Percentiles rank a stretch among this genome's conserved stretches.
Conservation (phyloP, 2,329 filamentous ascomycete genomes). For the Pezicula neosporulosa region DNA sequence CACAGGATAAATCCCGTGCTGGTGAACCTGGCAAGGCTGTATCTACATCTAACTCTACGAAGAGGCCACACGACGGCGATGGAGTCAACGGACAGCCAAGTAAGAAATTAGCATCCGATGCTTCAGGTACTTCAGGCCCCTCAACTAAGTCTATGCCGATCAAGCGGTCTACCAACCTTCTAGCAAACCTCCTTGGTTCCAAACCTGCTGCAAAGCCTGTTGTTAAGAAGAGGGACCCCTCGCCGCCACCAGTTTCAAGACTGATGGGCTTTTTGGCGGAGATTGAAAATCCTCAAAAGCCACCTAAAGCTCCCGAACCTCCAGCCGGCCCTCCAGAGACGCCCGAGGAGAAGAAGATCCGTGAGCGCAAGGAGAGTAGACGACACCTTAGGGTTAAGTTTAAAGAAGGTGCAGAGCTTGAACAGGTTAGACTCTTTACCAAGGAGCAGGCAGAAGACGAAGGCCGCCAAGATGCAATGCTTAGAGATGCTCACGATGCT, state of each 20-base stretch:
- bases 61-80: conserved; percentile 29
- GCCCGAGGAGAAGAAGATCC: conserved; percentile 61
- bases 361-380: conserved; percentile 69
- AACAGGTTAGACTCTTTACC: conserved; percentile 65
- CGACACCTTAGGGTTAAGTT: conserved; percentile 68
- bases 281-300: conserved; percentile 27
- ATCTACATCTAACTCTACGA: conserved; percentile 15
- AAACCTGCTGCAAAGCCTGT: conserved; percentile 18
- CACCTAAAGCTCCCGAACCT: conserved; percentile 24
- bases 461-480: conserved; percentile 63
- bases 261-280: conserved; percentile 28
- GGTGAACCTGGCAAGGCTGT: conserved; percentile 14
- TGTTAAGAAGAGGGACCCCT: conserved; percentile 29
- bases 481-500: conserved; percentile 69
- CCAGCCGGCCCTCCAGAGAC: conserved; percentile 49
- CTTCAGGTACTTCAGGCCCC: conserved; percentile 19
- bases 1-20: conserved; percentile 19
- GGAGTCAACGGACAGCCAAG: conserved; percentile 22
- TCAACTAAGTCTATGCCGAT: conserved; percentile 17
- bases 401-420: conserved; percentile 64
- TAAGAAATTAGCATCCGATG: conserved; percentile 28
- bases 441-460: conserved; percentile 70
- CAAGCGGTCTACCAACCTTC: conserved; percentile 15
- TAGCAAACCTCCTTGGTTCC: conserved; percentile 24
- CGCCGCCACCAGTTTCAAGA: conserved; percentile 27